A percentile compares a stretch with the other conserved stretches of the same genome.
phyloP scores from a whole-genome alignment of 148 eudicot species.

The Nepenthes mirabilis region DNA sequence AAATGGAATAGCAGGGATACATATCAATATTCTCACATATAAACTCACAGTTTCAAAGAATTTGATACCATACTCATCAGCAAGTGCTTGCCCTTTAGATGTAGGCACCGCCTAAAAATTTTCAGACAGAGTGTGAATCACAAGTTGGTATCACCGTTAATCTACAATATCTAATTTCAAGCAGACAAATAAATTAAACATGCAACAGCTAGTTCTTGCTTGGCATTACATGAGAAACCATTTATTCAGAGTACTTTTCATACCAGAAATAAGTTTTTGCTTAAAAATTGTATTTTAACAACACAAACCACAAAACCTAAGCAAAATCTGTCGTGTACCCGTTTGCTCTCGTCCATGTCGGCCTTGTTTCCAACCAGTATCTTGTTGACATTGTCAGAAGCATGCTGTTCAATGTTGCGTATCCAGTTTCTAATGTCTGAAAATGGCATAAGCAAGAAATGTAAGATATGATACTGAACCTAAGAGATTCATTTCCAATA shows the following conservation, averaged over 20 bases:
- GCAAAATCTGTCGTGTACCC: conserved; percentile 27
- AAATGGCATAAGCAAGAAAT: not conserved
- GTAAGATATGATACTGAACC: not conserved
- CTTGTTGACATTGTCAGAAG: conserved; percentile 87
- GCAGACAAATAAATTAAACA: too few species aligned
- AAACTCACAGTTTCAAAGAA: conserved; percentile 81
- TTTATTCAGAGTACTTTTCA: too few species aligned
- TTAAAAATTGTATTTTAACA: too few species aligned
- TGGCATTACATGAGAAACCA: too few species aligned
- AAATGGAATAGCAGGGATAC: not conserved
- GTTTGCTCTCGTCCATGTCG: conserved; percentile 89
- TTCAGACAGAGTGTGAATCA: too few species aligned
- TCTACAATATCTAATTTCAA: too few species aligned
- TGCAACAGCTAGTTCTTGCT: too few species aligned
- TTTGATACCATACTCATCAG: conserved; percentile 86
- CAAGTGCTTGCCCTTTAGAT: conserved; percentile 80
- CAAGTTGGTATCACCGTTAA: too few species aligned
- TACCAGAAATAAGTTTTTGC: too few species aligned
- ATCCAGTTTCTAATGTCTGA: conserved; percentile 84
- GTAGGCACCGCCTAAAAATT: conserved; percentile 64
- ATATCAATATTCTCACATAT: conserved; percentile 4
- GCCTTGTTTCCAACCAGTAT: conserved; percentile 83
- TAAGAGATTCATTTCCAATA: not conserved
- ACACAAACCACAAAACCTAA: not conserved
- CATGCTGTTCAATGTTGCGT: conserved; percentile 83